A percentile compares a stretch with the other conserved stretches of the same genome.
These are phyloP conservation scores for Dictyostelium firmibasis DNA, from an alignment of 78 protist species.

Conservation along the genomic window DNA sequence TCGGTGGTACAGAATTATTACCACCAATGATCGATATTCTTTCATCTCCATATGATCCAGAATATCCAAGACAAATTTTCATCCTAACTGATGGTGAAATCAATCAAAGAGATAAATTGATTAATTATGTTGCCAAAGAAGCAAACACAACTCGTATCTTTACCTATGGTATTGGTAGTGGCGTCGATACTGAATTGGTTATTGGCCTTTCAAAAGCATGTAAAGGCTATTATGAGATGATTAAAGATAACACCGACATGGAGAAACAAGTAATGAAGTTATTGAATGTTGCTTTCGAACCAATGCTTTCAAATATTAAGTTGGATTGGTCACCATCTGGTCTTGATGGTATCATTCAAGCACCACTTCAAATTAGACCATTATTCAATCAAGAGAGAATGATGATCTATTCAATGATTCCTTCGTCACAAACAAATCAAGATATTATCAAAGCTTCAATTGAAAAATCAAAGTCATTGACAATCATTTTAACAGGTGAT, in stretches of 20 bases:
- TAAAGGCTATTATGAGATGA: constrained; percentile 84
- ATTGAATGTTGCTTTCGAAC: constrained; percentile 46
- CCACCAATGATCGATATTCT: constrained; percentile 20
- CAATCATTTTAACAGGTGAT: constrained; percentile 10
- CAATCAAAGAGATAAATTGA: constrained; percentile 64
- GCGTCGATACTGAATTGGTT: constrained; percentile 83
- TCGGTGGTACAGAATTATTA: constrained; percentile 50
- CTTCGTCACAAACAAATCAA: background rate
- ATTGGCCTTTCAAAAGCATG: constrained; percentile 88
- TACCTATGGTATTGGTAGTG: constrained; percentile 89
- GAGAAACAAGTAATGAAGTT: constrained; percentile 20
- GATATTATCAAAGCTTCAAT: background rate
- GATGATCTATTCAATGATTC: constrained; percentile 35
- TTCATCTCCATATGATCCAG: background rate
- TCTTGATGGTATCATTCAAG: background rate
- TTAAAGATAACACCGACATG: constrained; percentile 9
- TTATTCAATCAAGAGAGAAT: constrained; percentile 25
- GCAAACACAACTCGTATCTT: constrained; percentile 80
- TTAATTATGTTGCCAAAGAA: constrained; percentile 24
- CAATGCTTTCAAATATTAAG: constrained; percentile 33
- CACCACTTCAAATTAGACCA: constrained; percentile 37
- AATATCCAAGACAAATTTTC: constrained; percentile 87
- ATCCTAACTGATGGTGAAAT: constrained; percentile 93
- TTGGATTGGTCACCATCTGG: constrained; percentile 27
- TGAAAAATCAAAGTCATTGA: background rate